These are phyloP conservation scores for Globomyces pollinis-pini DNA, from an alignment of 192 early-diverging fungal genomes.

Conservation along the genomic window DNA sequence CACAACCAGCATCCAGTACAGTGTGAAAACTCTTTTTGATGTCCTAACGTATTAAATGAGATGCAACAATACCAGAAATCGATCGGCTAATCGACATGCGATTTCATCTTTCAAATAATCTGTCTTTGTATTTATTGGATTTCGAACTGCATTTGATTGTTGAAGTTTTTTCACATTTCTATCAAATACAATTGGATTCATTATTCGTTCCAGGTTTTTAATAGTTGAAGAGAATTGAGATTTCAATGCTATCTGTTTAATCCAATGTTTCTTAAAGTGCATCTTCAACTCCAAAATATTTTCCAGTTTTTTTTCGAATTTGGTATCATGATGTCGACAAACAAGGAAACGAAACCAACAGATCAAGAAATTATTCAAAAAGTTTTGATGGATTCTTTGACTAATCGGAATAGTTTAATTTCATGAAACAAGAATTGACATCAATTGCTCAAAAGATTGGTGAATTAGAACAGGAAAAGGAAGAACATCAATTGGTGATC, in stretches of 20 bases:
- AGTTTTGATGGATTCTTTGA: neutral
- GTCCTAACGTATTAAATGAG: too few species aligned
- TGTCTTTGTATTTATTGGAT: slow-evolving; percentile 52
- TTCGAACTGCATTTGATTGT: slow-evolving; percentile 60
- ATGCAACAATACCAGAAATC: too few species aligned
- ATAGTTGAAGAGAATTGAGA: slow-evolving; percentile 46
- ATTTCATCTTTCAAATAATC: slow-evolving; percentile 93
- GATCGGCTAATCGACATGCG: slow-evolving; percentile 77
- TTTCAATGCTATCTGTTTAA: neutral
- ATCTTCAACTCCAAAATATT: neutral
- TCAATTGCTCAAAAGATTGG: slow-evolving; percentile 83
- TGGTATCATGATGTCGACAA: neutral
- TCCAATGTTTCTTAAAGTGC: neutral
- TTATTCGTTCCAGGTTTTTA: too few species aligned
- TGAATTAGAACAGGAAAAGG: slow-evolving; percentile 85
- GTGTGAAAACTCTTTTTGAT: slow-evolving; percentile 80
- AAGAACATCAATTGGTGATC: slow-evolving; percentile 92
- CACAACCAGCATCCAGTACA: slow-evolving; percentile 83
- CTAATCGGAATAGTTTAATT: slow-evolving; percentile 48
- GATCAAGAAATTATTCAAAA: slow-evolving; percentile 10
- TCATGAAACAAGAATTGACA: slow-evolving; percentile 75
- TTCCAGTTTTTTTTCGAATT: neutral
- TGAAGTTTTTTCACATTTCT: slow-evolving; percentile 68
- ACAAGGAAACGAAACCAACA: neutral
- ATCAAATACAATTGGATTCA: slow-evolving; percentile 64